Evolutionary conservation across 1,284 basidiomycete species (phyloP).

Genomic region (Apiotrichum brassicae): DNA sequence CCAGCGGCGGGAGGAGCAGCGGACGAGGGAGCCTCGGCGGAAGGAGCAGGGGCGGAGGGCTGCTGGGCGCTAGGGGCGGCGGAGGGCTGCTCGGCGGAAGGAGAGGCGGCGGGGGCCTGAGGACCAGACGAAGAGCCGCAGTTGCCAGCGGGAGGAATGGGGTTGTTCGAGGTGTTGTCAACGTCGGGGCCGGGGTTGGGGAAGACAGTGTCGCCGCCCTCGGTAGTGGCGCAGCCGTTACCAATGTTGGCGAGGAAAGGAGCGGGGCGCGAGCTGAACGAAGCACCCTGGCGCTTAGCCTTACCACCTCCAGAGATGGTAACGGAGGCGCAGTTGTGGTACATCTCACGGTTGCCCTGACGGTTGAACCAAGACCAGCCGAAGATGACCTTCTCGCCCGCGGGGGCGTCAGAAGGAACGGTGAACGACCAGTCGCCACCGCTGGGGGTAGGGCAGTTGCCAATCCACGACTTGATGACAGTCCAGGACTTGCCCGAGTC

Average conservation of each 20-base stretch:
- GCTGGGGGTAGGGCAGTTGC: constrained; percentile 39
- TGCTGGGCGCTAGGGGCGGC: background rate
- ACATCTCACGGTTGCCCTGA: constrained; percentile 44
- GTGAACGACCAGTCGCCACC: constrained; percentile 29
- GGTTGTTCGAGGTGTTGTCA: background rate
- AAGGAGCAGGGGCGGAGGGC: background rate
- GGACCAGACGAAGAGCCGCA: background rate
- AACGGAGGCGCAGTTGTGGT: constrained; percentile 48
- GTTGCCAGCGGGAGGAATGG: background rate
- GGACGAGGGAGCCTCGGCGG: too few relatives aligned
- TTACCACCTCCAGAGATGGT: constrained; percentile 37
- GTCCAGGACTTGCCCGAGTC: constrained; percentile 46
- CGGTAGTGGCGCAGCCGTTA: constrained; percentile 39
- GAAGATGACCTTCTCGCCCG: constrained; percentile 42
- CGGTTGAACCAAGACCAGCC: constrained; percentile 49
- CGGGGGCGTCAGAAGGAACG: constrained; percentile 41
- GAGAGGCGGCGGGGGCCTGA: background rate
- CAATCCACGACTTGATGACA: constrained; percentile 44
- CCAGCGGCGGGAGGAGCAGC: too few relatives aligned
- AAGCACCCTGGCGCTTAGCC: constrained; percentile 8
- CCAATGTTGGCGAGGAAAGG: constrained; percentile 47
- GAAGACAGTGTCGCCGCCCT: constrained; percentile 10
- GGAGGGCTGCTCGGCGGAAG: background rate
- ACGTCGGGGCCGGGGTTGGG: constrained; percentile 18
- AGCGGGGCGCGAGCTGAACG: constrained; percentile 25